Base-by-base conservation (phyloP, 1,284 basidiomycete species). In the Paramarasmius palmivorus region DNA sequence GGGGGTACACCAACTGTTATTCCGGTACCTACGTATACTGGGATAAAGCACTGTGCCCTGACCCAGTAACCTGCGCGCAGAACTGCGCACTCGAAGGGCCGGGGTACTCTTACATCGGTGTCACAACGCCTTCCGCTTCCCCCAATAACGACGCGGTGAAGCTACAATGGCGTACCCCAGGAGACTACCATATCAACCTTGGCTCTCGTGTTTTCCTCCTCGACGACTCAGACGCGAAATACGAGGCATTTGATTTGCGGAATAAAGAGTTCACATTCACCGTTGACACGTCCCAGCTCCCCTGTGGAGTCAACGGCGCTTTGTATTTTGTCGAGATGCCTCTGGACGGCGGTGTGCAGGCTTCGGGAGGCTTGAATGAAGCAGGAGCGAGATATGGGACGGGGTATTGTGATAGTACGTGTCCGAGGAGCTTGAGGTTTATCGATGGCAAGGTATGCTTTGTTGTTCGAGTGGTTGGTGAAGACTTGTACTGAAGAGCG, bases 1-100 rank as follows among this genome's bases (percentile, higher is more conserved):
- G n/a, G n/a, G n/a, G n/a, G n/a, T n/a, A n/a, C n/a, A n/a, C n/a
- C n/a, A n/a, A n/a, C n/a, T n/a, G n/a, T n/a, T n/a, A n/a, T n/a
- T n/a, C n/a, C n/a, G n/a, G n/a, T n/a, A n/a, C n/a, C n/a, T n/a
- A n/a, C n/a, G n/a, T n/a, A n/a, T n/a, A n/a, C n/a, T n/a, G n/a
- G n/a, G n/a, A n/a, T n/a, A n/a, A n/a, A n/a, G n/a, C n/a, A n/a
- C n/a, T n/a, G n/a, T n/a, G n/a, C n/a, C n/a, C n/a, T n/a, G n/a
- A n/a, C n/a, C n/a, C n/a, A n/a, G n/a, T n/a, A n/a, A n/a, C n/a
- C n/a, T n/a, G n/a, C n/a, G n/a, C n/a, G n/a, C n/a, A n/a, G n/a
- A n/a, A n/a, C n/a, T n/a, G n/a, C n/a, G 81, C 79, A 12, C 67
- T 83, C 56, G 82, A 84, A 55, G 82, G 82, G 57, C 81, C 81